Evolutionary conservation across 331 rosid species (phyloP).

Genomic region (Stylosanthes scabra): DNA sequence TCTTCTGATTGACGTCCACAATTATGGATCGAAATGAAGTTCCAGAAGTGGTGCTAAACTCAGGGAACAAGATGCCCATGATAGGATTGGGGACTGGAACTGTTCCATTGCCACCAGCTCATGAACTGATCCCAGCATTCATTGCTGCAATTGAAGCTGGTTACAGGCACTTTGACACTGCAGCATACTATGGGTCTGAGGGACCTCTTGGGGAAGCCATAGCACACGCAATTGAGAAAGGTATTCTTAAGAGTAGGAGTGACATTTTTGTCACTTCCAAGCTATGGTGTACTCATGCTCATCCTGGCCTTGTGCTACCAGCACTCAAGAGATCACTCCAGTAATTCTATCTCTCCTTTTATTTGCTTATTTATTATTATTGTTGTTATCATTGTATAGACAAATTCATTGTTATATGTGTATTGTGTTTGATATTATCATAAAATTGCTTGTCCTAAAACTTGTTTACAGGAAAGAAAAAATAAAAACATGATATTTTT

Average conservation of each 20-base stretch:
- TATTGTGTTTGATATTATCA: too few relatives aligned
- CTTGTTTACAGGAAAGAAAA: too few relatives aligned
- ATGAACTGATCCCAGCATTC: conserved; percentile 28
- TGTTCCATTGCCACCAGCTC: conserved; percentile 19
- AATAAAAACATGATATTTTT: too few relatives aligned
- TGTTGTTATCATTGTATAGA: too few relatives aligned
- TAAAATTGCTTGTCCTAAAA: too few relatives aligned
- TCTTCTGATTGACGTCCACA: too few relatives aligned
- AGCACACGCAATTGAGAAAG: conserved; percentile 28
- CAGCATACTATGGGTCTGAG: conserved; percentile 39
- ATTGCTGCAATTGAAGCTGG: conserved; percentile 41
- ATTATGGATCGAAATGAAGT: conserved; percentile 23
- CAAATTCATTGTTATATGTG: too few relatives aligned
- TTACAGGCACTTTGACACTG: conserved; percentile 50
- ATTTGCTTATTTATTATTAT: background rate
- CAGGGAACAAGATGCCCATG: conserved; percentile 48
- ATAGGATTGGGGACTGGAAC: conserved; percentile 45
- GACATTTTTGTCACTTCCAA: conserved; percentile 47
- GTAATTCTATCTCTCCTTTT: conserved; percentile 4
- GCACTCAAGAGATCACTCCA: conserved; percentile 40
- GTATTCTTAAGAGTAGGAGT: conserved; percentile 38
- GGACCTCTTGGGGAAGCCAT: conserved; percentile 43
- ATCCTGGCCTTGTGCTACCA: conserved; percentile 44
- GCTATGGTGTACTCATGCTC: conserved; percentile 43
- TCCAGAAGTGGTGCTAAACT: conserved; percentile 41